Evolutionary conservation across 1,139 yeast genomes (phyloP), one percentile per base, ranked within the genome.

Genomic region (Suhomyces yuchorum): DNA sequence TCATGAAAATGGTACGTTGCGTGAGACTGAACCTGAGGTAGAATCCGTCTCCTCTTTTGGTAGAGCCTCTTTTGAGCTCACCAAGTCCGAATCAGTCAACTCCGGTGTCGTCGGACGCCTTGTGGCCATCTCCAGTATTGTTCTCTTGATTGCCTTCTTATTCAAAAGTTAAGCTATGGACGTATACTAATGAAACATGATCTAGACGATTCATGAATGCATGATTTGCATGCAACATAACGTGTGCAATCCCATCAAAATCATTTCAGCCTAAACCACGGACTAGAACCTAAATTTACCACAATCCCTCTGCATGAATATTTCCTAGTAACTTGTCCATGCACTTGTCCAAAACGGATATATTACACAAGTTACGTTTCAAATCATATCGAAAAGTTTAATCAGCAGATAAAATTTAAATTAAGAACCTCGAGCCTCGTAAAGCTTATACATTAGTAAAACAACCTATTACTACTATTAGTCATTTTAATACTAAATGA

Each of bases 1-100:
- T 38, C 56, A 64, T 33, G 61, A 59, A 20, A 43, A 54, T 15
- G 69, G 68, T 1, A 40, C 43, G 1, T 20, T 34, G 28, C 12
- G 20, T 8, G 30, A 37, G 20, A 8, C 39, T 12, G 18, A 14
- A 8, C 30, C 28, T 11, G 39, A 12, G 9, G 12, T 8, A 3
- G 38, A n/a, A 4, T 6, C 34, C 3, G 32, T 17, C n/a, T 30
- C 22, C 8, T 32, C 44, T 4, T 15, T 42, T 9, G 4, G 24
- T 9, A 26, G 42, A 32, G 28, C 42, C 11, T 37, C 34, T 3
- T 42, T 48, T 20, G 40, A 43, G 6, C 26, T 47, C 22, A 43
- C 43, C 3, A 40, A 35, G 3, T 23, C 23, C 1, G 43, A 47
- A 15, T 1, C 30, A 14, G 34, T 30, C 8, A 30, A 15, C 14